phyloP scores from a whole-genome alignment of 2,329 filamentous ascomycete species.

The Fusarium sp. region DNA sequence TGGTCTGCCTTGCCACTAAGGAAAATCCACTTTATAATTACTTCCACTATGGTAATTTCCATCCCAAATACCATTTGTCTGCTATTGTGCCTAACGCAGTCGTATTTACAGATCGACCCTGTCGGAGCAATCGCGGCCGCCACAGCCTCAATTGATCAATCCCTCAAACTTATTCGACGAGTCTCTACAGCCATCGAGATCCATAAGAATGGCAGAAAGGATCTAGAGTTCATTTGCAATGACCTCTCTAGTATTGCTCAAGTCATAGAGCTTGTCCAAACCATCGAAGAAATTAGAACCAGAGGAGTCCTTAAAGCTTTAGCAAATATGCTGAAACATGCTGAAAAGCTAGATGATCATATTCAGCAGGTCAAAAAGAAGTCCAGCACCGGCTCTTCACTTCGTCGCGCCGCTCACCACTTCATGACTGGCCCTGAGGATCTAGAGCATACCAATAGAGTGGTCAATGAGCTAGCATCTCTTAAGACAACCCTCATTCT shows the following conservation, averaged over 20 bases:
- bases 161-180: background rate
- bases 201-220: background rate
- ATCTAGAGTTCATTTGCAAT: background rate
- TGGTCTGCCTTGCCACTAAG: background rate
- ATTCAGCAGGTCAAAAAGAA: background rate
- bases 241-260: background rate
- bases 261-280: conserved; percentile 1
- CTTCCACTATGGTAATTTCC: background rate
- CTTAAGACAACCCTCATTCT: background rate
- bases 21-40: background rate
- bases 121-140: background rate
- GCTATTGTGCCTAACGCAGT: background rate
- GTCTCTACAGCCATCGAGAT: background rate
- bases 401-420: background rate
- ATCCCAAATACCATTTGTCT: background rate
- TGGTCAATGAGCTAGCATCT: background rate
- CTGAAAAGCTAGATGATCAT: background rate
- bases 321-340: background rate
- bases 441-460: background rate
- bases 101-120: background rate
- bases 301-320: background rate
- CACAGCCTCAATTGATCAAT: background rate
- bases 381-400: background rate
- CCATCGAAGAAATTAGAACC: background rate
- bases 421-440: conserved; percentile 7